Evolutionary conservation across 768 basidiomycete species (phyloP), one percentile per base, ranked within the genome.

Genomic region (Tubosaeta sp.): DNA sequence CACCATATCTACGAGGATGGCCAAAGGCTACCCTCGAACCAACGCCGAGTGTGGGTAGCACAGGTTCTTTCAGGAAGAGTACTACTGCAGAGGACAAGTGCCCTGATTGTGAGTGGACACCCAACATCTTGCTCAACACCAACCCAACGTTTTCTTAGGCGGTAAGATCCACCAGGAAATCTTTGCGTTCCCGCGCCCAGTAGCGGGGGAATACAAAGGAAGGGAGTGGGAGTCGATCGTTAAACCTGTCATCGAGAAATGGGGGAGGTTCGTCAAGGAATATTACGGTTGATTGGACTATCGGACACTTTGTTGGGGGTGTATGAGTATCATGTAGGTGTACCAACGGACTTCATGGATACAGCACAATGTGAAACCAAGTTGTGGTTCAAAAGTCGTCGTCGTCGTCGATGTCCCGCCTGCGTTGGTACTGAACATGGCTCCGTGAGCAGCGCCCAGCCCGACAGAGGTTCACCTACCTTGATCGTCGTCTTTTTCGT

Each of bases 221-320:
- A 80, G 74, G 55, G 91, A 91, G 67, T 91, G 86, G 85, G 85
- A 89, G 48, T 54, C 67, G 12, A 75, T 91, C 29, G 86, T 92
- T 35, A 82, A 80, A 56, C 86, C 86, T 38, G 81, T 91, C 6
- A 80, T 92, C 46, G 81, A 87, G 63, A 81, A 81, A 46, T 92
- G 90, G 90, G 90, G 85, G 2, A 72, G 54, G 26, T 92, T 88
- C 53, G 73, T 80, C n/a, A 52, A 62, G 45, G 64, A 69, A 55
- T 59, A 64, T 47, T 71, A 71, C 9, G n/a, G 57, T 31, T 64
- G 61, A 71, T 46, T 14, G 33, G 27, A 12, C 43, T 4, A 6
- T 14, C 9, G 12, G 45, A n/a, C 11, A 5, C 16, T 29, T 6
- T 29, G 9, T 29, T 22, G 22, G 22, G 22, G 29, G 29, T 29